Base-by-base conservation (phyloP, 306 rosid species). In the Carpinus fangiana region DNA sequence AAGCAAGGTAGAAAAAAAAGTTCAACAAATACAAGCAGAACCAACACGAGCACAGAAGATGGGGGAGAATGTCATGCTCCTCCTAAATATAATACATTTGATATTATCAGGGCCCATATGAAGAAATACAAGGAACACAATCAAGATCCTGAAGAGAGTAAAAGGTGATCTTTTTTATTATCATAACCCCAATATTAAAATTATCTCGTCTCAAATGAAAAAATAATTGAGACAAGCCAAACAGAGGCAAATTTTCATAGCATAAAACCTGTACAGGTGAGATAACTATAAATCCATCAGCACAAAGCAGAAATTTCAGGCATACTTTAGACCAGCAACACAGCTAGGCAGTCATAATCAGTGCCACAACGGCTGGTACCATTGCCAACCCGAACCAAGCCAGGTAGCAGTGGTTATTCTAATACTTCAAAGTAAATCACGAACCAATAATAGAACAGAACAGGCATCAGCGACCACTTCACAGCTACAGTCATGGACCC, bases 381-480 rank as follows among this genome's bases (percentile, higher is more conserved):
- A 83, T 80, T 73, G 89, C 81, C 65, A 81, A 72, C 91, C 87
- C 51, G 55, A 81, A 70, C 91, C 84, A 77, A 72, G 81, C 80
- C 87, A 70, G 88, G 84, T 57, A 84, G 84, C 47, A 55, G 26
- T 59, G 81, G 66, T 84, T 84, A 81, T 69, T 80, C 46, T 85
- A 88, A 21, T 78, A 79, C 87, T 78, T 86, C 84, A 73, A 57
- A 86, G 66, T 61, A 79, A 83, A 61, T 82, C 88, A 79, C 89
- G 86, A 83, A 74, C 89, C 73, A 73, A 84, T 72, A 88, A 81
- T 52, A 81, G 77, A 71, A 81, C 78, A 84, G 12, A 66, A 28
- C 75, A 82, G 66, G 82, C 83, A 78, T 82, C 90, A 76, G 93
- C 91, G 73, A 86, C 88, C 87, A 80, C 79, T 81, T 75, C 89